phyloP scores from a whole-genome alignment of 176 grass and related monocot genomes.

The Musa acuminata region DNA sequence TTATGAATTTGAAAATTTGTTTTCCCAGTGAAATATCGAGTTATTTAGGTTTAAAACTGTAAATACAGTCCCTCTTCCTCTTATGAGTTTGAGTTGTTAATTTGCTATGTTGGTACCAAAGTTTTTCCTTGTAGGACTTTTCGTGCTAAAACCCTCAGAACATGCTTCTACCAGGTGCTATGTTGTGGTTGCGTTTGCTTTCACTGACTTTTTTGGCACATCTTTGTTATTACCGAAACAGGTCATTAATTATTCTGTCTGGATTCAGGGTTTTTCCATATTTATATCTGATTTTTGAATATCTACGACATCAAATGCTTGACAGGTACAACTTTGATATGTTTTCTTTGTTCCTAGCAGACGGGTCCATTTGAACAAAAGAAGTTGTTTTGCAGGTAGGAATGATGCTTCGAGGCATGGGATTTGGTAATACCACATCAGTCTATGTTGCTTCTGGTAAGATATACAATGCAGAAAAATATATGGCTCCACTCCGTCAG shows the following conservation, averaged over 20 bases:
- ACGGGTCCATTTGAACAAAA: not conserved
- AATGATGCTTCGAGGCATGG: conserved; percentile 97
- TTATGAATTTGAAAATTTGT: too few relatives aligned
- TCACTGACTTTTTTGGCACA: not conserved
- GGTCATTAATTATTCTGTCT: not conserved
- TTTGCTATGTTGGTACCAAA: too few relatives aligned
- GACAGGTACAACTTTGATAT: not conserved
- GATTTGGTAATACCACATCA: conserved; percentile 68
- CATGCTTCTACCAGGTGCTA: not conserved
- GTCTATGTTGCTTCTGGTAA: conserved; percentile 82
- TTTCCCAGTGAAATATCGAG: too few relatives aligned
- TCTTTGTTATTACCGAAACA: not conserved
- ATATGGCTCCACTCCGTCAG: conserved; percentile 61
- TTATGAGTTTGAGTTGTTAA: too few relatives aligned
- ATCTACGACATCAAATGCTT: not conserved
- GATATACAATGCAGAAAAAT: conserved; percentile 65
- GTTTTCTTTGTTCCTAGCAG: too few relatives aligned
- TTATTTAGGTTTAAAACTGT: too few relatives aligned
- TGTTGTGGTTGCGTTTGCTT: not conserved
- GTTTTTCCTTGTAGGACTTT: too few relatives aligned
- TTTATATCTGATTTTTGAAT: not conserved
- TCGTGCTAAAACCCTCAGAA: not conserved
- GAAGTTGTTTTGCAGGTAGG: conserved; percentile 55
- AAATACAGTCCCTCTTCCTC: too few relatives aligned
- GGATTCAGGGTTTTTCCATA: not conserved